Conservation (phyloP, 768 basidiomycete genomes). For the Coprinopsis marcescibilis region DNA sequence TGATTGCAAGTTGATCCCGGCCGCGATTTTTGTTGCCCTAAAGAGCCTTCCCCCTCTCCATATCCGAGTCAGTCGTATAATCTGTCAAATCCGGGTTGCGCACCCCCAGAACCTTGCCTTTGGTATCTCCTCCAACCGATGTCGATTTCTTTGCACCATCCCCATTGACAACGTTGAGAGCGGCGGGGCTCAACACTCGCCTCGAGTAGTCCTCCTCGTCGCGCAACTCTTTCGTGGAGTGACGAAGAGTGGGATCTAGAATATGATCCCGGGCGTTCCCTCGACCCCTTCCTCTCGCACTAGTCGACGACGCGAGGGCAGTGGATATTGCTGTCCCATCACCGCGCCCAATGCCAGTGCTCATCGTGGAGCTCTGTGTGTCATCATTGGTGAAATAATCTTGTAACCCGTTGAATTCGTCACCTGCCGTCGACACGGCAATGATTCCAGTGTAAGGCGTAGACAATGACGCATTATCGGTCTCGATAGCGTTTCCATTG, state of each 20-base stretch:
- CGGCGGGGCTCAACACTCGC: conserved; percentile 2
- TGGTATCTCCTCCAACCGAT: neutral
- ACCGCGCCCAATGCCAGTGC: conserved; percentile 12
- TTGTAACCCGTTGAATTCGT: neutral
- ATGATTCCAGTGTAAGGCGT: conserved; percentile 1
- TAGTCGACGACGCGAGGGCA: conserved; percentile 18
- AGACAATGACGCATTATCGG: neutral
- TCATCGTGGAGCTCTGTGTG: neutral
- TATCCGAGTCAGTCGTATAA: neutral
- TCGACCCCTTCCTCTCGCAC: conserved; percentile 16
- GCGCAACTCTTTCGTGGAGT: conserved; percentile 29
- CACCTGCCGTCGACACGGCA: neutral
- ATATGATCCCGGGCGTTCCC: conserved; percentile 28
- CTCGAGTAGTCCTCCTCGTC: conserved; percentile 56
- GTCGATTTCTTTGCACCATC: neutral
- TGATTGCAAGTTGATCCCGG: too few species aligned
- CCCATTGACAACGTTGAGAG: neutral
- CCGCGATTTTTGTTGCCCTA: too few species aligned
- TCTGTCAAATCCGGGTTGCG: neutral
- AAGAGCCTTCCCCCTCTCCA: conserved; percentile 1
- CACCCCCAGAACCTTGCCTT: conserved; percentile 1
- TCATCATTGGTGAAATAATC: neutral
- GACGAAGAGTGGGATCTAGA: conserved; percentile 39
- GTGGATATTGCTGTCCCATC: conserved; percentile 16
- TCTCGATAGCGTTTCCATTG: conserved; percentile 2